Evolutionary conservation across 371 early-diverging fungal genomes (phyloP), one percentile per base, ranked within the genome.

Genomic region (Conidiobolus incongruus): DNA sequence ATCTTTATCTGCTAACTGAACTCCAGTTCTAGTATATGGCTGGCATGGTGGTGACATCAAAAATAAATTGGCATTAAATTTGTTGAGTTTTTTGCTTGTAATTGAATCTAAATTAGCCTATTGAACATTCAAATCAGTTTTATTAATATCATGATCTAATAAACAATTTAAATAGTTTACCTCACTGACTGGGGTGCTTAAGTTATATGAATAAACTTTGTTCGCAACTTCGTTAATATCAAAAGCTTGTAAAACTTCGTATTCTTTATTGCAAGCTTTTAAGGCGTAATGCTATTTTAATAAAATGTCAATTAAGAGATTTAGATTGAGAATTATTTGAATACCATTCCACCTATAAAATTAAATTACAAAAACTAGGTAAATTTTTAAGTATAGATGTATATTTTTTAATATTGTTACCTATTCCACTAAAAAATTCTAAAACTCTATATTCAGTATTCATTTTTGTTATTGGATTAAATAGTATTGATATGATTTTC

Each of bases 41-140:
- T 83, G 82, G 52, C 83, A 83, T 1, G 82, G 81, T 38, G 81
- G 84, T 10, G 79, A 78, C 77, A 86, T 77, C 23, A 79, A 72
- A 75, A 77, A 84, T 20, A 82, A 56, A 50, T 84, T 73, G 1
- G 81, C 78, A 24, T 60, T 55, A 33, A 71, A 54, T 20, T 61
- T 58, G 40, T 74, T 76, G 45, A 71, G 77, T 47, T 70, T 56
- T 26, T 66, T 55, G 26, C 64, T 48, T 12, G 66, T 58, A 33
- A 79, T 56, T 0, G 77, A 65, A 45, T 84, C 84, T 23, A 83
- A 78, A 21, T 65, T 55, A 37, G 72, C 61, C 68, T 74, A 50
- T 16, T 17, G 21, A 34, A 6, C 26, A n/a, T n/a, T n/a, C n/a
- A n/a, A n/a, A n/a, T n/a, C n/a, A n/a, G n/a, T 26, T 20, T 10